Percentiles rank a stretch among this genome's conserved stretches.
These are phyloP conservation scores for Saccharomycopsis fodiens DNA, from an alignment of 805 yeast species.

Conservation along the genomic window DNA sequence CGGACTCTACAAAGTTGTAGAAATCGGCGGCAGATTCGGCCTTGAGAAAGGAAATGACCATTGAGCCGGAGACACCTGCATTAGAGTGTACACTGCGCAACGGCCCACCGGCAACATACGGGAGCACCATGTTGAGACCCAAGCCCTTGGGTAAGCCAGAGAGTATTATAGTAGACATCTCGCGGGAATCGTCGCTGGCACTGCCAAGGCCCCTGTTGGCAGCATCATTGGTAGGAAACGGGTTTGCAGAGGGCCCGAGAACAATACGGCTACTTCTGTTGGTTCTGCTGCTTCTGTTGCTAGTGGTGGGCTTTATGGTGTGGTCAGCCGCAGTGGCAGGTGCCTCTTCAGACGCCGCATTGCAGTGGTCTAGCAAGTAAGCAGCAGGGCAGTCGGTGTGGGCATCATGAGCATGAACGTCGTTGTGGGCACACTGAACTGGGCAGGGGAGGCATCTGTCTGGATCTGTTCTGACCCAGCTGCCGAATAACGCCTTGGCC, in stretches of 20 bases:
- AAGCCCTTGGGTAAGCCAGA: slow-evolving; percentile 34
- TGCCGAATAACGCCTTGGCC: slow-evolving; percentile 14
- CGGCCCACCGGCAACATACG: slow-evolving; percentile 64
- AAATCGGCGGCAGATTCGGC: slow-evolving; percentile 49
- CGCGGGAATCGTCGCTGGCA: slow-evolving; percentile 20
- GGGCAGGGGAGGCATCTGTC: too few species aligned
- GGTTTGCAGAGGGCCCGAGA: slow-evolving; percentile 10
- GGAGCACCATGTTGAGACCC: slow-evolving; percentile 42
- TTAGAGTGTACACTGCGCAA: slow-evolving; percentile 40
- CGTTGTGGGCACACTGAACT: too few species aligned
- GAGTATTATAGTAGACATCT: too few species aligned
- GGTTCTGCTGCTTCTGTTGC: not conserved
- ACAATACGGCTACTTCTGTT: not conserved
- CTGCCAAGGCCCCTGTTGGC: not conserved
- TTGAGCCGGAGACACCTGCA: too few species aligned
- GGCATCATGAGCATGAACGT: too few species aligned
- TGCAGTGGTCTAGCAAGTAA: too few species aligned
- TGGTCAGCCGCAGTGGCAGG: too few species aligned
- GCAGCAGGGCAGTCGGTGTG: too few species aligned
- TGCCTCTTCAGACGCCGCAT: too few species aligned
- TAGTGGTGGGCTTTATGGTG: not conserved
- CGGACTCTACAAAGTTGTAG: slow-evolving; percentile 41
- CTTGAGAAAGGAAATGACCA: slow-evolving; percentile 46
- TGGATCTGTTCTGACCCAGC: slow-evolving; percentile 15
- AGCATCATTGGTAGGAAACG: slow-evolving; percentile 8